Evolutionary conservation across 306 rosid species (phyloP), one percentile per base, ranked within the genome.

Genomic region (Arachis hypogaea): DNA sequence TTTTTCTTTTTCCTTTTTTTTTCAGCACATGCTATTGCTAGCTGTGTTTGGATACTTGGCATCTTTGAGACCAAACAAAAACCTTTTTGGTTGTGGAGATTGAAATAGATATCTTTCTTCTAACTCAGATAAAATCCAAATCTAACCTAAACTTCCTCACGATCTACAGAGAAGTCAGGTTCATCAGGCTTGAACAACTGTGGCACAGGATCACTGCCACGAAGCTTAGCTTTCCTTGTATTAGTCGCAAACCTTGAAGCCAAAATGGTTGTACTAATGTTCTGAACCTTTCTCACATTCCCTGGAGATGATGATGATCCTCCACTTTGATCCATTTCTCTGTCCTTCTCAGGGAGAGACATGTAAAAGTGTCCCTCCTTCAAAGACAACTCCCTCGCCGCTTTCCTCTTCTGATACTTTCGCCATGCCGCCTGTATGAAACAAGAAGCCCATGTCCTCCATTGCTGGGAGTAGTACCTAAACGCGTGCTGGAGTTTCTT

Each of bases 371-470:
- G 72, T 67, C 86, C 55, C 79, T 91, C 93, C 59, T 72, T 88
- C 43, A 70, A 16, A 5, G 88, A 79, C 60, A 89, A 85, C 36
- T 85, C 89, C 81, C 80, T 84, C 33, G 82, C 70, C 61, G 89
- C 75, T 78, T 87, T 91, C 66, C 94, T 86, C 80, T 82, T 91
- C 76, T 60, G 67, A 63, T 52, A 18, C 76, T 85, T 81, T 82
- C 93, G 80, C 97, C 96, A 93, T 10, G 98, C 97, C 7, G 87
- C 81, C 83, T 89, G 91, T 73, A 91, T 81, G 69, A 85, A 86
- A 78, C 98, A 87, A 66, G 90, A 43, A 42, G 82, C 93, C 97
- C 98, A 93, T 14, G 98, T 83, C 76, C 97, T 87, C 97, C 98
- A 93, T 65, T 80, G 84, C 9, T 80, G 84, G 16, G 84, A 80